These are phyloP conservation scores for Triangularia verruculosa DNA, from an alignment of 2,329 filamentous ascomycete species.

Conservation along the genomic window DNA sequence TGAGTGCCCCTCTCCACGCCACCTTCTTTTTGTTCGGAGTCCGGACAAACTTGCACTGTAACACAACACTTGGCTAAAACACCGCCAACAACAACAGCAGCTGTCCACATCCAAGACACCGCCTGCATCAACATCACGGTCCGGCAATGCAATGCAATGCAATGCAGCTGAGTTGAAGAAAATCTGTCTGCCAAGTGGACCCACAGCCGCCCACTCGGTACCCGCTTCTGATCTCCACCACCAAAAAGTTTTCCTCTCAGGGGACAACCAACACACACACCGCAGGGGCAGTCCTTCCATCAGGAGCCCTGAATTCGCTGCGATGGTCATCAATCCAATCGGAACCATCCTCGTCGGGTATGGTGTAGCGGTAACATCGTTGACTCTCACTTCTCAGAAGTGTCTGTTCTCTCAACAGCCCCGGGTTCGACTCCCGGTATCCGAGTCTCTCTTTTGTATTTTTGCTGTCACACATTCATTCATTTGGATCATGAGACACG, in stretches of 20 bases:
- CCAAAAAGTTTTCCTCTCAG: not conserved
- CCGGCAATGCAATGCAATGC: not conserved
- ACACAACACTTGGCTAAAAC: not conserved
- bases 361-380: not conserved
- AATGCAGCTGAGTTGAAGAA: not conserved
- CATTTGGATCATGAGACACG: not conserved
- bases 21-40: slow-evolving; percentile 10
- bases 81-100: not conserved
- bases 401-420: not conserved
- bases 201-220: not conserved
- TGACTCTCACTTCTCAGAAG: not conserved
- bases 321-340: not conserved
- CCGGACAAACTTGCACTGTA: slow-evolving; percentile 17
- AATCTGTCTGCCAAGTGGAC: not conserved
- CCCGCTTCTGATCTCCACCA: not conserved
- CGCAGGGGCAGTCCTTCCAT: not conserved
- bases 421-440: not conserved
- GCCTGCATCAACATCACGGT: not conserved
- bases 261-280: not conserved
- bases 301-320: not conserved
- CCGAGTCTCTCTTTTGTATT: not conserved
- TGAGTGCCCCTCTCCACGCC: not conserved
- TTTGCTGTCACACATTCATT: not conserved
- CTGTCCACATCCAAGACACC: not conserved
- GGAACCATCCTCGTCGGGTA: not conserved